Evolutionary conservation across 73 alveolate species (phyloP).

Genomic region (Paramecium biaurelia): DNA sequence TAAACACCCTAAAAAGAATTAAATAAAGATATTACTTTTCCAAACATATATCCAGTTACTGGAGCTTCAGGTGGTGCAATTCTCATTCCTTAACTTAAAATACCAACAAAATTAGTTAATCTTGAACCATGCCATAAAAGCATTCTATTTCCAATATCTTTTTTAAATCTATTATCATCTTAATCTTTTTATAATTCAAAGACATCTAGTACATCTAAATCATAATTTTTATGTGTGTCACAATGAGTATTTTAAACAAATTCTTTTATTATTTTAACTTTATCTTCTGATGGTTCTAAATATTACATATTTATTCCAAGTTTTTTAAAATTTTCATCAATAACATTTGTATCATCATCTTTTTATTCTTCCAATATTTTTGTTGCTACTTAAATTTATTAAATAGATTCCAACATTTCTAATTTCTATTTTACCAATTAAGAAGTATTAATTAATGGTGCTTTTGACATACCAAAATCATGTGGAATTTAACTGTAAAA

Average conservation of each 20-base stretch:
- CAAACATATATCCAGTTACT: constrained; percentile 95
- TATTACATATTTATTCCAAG: constrained; percentile 70
- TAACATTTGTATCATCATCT: constrained; percentile 62
- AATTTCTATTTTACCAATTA: constrained; percentile 84
- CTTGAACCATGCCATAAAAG: constrained; percentile 98
- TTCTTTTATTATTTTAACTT: constrained; percentile 61
- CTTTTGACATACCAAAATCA: constrained; percentile 85
- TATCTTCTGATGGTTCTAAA: constrained; percentile 64
- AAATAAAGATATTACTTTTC: constrained; percentile 68
- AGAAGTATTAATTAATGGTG: constrained; percentile 68
- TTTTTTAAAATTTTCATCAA: constrained; percentile 72
- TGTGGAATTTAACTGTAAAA: constrained; percentile 96
- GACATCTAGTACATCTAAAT: constrained; percentile 66
- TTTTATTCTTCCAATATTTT: constrained; percentile 66
- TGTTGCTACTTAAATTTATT: constrained; percentile 78
- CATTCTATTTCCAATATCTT: constrained; percentile 73
- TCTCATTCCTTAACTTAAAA: constrained; percentile 93
- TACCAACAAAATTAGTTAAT: constrained; percentile 92
- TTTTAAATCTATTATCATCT: constrained; percentile 74
- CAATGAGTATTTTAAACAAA: constrained; percentile 77
- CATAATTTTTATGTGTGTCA: constrained; percentile 62
- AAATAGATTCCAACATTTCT: constrained; percentile 81
- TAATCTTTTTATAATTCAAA: constrained; percentile 82
- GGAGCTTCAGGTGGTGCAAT: constrained; percentile 98
- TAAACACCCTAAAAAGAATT: constrained; percentile 83